Conservation (phyloP, 2,329 filamentous ascomycete genomes). For the Pyrenochaeta sp. region DNA sequence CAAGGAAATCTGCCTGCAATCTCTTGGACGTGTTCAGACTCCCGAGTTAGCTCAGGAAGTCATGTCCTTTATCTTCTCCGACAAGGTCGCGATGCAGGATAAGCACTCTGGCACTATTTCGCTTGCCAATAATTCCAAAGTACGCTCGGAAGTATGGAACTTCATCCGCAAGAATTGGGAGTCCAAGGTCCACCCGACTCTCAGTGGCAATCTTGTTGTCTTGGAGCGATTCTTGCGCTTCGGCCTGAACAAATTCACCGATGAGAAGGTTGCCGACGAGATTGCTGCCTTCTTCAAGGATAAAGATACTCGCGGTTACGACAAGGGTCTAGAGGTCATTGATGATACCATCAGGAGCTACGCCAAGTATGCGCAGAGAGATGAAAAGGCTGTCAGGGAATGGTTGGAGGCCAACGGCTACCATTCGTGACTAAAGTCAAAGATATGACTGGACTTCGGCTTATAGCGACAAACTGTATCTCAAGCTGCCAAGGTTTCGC, state of each 20-base stretch:
- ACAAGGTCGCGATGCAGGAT: constrained; percentile 84
- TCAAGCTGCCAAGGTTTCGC: too few relatives aligned
- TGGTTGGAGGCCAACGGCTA: constrained; percentile 76
- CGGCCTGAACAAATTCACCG: constrained; percentile 79
- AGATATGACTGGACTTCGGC: constrained; percentile 7
- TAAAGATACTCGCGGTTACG: constrained; percentile 86
- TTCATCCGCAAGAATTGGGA: constrained; percentile 88
- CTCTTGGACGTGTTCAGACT: constrained; percentile 77
- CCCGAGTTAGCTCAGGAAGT: constrained; percentile 71
- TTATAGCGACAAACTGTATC: not conserved
- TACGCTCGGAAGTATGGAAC: constrained; percentile 79
- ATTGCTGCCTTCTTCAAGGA: constrained; percentile 84
- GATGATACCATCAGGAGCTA: constrained; percentile 85
- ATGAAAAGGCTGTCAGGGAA: constrained; percentile 74
- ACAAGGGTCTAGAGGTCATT: constrained; percentile 83
- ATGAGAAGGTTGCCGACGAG: constrained; percentile 72
- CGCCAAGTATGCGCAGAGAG: constrained; percentile 81
- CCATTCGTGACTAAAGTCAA: constrained; percentile 34
- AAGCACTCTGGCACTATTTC: constrained; percentile 81
- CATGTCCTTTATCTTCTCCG: constrained; percentile 79
- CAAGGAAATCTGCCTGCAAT: constrained; percentile 81
- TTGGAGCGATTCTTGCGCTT: constrained; percentile 87
- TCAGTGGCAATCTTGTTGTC: constrained; percentile 83
- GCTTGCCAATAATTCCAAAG: constrained; percentile 75
- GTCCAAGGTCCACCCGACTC: constrained; percentile 68